Evolutionary conservation across 2,329 filamentous ascomycete species (phyloP), one percentile per base, ranked within the genome.

Genomic region (Pleurostoma richardsiae): DNA sequence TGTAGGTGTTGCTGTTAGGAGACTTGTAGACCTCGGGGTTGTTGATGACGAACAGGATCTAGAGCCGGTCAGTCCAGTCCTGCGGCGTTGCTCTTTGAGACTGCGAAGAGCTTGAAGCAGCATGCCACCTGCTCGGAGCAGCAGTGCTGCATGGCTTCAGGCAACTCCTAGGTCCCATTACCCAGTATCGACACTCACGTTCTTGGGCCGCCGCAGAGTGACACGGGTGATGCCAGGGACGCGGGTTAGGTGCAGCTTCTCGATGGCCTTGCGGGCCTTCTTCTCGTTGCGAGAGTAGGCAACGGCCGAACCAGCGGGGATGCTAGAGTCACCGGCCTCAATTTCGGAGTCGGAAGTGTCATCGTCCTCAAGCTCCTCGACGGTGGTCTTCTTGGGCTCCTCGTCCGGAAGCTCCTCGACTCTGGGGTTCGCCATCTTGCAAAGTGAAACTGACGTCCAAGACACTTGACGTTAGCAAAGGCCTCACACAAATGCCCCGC

Each of bases 1-100:
- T 99, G 83, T 92, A 99, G 70, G 92, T 97, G 84, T 97, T 97
- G 87, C 89, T 96, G 76, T 89, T 90, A 60, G 94, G 92, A 51
- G 92, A 96, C 79, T 96, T 96, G 86, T 96, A 99, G 71, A 99
- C 94, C 74, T 99, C 94, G 62, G 94, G 94, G 77, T 91, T 88
- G 86, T 95, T 97, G 80, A 99, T 96, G 67, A 99, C 95, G 74
- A 99, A 99, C 65, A 99, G 88, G 65, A 99, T 95, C 91, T 96
- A 62, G 57, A 51, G 11, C 46, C 48, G n/a, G 38, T 40, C 31
- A 30, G n/a, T 41, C 49, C 26, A 49, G 48, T 40, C 19, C 19
- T 19, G 19, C 19, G 19, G 19, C 19, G 19, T 19, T 19, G 19
- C 19, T 19, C 19, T 19, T 19, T 19, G 19, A 36, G n/a, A 36